Base-by-base conservation (phyloP, 192 early-diverging fungal genomes). In the Entophlyctis luteolus region DNA sequence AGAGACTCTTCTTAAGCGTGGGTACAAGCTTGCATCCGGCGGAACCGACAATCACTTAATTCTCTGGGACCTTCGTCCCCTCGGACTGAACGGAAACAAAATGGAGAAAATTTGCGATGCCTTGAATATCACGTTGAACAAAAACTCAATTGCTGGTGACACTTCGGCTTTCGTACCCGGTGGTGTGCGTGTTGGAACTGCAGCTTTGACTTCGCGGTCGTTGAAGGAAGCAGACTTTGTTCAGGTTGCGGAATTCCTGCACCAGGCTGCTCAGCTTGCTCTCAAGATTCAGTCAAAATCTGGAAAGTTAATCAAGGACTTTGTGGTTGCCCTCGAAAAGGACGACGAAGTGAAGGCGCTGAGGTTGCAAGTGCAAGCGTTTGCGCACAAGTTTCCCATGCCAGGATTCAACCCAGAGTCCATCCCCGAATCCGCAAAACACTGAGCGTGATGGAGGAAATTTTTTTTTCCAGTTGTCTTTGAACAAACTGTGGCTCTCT, bases 111-210 rank as follows among this genome's bases (percentile, higher is more conserved):
- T 99, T 59, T 98, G 98, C 83, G 98, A 99, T 75, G 47, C 48
- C 3, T 55, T 28, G 48, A 82, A 74, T 84, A 99, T 99, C 74
- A 99, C 98, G 25, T 75, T 99, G 54, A 99, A 99, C 88, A 99
- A 99, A 86, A 99, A 99, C 88, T 90, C 94, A 49, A 91, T 99
- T 57, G 92, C 88, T 74, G 98, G 98, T 66, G 98, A 99, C 80
- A 85, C 86, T 57, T 93, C 89, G 65, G 96, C 96, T 37, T 87
- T 98, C 23, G 90, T 91, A 46, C 98, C 98, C 68, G 98, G 98
- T 63, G 98, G 98, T 81, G 91, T 95, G 54, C 94, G 98, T 79
- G 80, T 99, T 38, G 95, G 95, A 68, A 82, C 93, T 1, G 84
- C 98, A 35, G 95, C 98, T 23, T 85, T 99, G 74, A 99, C 98